Evolutionary conservation across 2,329 filamentous ascomycete species (phyloP).

Genomic region (Aspergillus unguis): DNA sequence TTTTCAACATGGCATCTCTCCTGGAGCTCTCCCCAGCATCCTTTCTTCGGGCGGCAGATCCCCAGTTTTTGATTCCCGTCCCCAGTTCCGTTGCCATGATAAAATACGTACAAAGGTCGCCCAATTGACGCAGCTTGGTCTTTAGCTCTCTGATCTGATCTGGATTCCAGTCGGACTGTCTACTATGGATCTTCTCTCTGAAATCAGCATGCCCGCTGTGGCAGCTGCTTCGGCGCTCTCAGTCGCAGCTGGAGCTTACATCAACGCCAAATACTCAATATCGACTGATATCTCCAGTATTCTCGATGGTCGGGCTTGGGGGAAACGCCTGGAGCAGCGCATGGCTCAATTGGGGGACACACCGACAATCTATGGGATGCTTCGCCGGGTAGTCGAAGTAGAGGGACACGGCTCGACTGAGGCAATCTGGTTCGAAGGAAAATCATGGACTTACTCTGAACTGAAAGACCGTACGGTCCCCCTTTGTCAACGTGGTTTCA

Average conservation of each 20-base stretch:
- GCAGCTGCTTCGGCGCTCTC: slow-evolving; percentile 36
- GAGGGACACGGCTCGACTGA: slow-evolving; percentile 39
- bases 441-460: slow-evolving; percentile 47
- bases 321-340: slow-evolving; percentile 33
- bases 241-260: slow-evolving; percentile 38
- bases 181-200: slow-evolving; percentile 30
- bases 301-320: slow-evolving; percentile 32
- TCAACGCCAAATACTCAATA: slow-evolving; percentile 45
- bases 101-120: background rate
- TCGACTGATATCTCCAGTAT: slow-evolving; percentile 40
- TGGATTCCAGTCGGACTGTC: background rate
- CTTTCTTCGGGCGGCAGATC: slow-evolving; percentile 24
- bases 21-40: background rate
- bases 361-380: slow-evolving; percentile 42
- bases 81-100: slow-evolving; percentile 14
- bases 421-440: slow-evolving; percentile 50
- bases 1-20: too few species aligned
- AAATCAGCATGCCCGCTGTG: slow-evolving; percentile 27
- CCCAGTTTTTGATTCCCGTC: slow-evolving; percentile 24
- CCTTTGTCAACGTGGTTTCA: background rate
- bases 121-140: too few species aligned
- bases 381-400: slow-evolving; percentile 41
- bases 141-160: background rate
- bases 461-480: slow-evolving; percentile 38
- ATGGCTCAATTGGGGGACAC: slow-evolving; percentile 39